Conservation (phyloP, 805 yeast species). For the Wickerhamiella dianesei region DNA sequence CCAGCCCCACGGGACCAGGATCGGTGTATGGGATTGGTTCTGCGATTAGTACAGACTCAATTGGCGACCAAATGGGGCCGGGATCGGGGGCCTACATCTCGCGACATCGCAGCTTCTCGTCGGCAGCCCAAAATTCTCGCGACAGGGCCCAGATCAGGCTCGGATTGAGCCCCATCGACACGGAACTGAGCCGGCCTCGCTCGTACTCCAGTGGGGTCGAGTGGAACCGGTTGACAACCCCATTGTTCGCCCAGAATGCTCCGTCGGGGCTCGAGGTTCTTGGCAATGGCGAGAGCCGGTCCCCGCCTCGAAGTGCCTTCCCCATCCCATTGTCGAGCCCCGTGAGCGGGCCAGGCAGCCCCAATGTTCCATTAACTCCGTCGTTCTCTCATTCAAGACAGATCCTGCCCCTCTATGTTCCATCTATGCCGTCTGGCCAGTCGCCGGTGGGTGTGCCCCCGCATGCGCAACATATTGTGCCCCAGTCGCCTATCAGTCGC, state of each 20-base stretch:
- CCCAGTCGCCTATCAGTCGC: not conserved
- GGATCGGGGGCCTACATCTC: not conserved
- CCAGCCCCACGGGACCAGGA: not conserved
- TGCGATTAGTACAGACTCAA: not conserved
- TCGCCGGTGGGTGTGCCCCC: no score
- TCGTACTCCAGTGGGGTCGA: not conserved
- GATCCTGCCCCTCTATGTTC: not conserved
- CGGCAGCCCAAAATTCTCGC: not conserved
- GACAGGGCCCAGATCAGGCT: not conserved
- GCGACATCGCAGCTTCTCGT: not conserved
- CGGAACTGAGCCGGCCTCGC: not conserved
- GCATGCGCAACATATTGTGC: not conserved
- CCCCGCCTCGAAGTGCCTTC: not conserved
- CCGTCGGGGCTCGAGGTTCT: not conserved
- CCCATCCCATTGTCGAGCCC: not conserved
- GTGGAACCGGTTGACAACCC: not conserved
- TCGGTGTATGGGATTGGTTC: not conserved
- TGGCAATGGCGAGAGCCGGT: not conserved
- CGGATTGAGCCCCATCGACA: not conserved
- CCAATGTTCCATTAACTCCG: not conserved
- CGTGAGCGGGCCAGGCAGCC: not conserved
- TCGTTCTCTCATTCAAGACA: not conserved
- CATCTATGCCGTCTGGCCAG: no score
- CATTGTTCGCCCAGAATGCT: not conserved
- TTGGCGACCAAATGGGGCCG: not conserved